These are phyloP conservation scores for Eucalyptus grandis DNA, from an alignment of 345 rosid species.

Conservation along the genomic window DNA sequence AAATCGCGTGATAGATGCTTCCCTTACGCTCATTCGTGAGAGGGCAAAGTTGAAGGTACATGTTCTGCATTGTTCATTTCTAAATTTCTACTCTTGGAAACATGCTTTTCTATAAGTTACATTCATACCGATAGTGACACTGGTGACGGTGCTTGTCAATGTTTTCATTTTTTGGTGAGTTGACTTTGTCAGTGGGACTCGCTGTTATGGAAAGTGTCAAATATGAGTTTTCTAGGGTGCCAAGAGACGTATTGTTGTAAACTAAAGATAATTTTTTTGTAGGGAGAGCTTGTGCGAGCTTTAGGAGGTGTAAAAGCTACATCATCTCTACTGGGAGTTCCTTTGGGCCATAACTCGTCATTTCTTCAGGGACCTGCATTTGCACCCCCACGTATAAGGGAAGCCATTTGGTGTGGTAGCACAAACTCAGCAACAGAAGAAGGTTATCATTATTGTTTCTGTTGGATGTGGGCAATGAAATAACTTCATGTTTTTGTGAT, in stretches of 20 bases:
- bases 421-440: constrained; percentile 88
- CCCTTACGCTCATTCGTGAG: constrained; percentile 93
- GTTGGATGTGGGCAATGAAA: background rate
- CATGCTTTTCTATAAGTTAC: background rate
- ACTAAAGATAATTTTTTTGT: background rate
- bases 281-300: constrained; percentile 92
- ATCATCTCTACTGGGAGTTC: constrained; percentile 85
- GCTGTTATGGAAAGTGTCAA: background rate
- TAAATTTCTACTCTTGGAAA: background rate
- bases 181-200: background rate
- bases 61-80: background rate
- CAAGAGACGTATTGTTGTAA: background rate
- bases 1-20: constrained; percentile 87
- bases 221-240: background rate
- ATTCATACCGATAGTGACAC: background rate
- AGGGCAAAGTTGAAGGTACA: constrained; percentile 91
- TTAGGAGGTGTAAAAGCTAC: constrained; percentile 69
- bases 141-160: background rate
- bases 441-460: constrained; percentile 28
- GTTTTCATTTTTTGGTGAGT: background rate
- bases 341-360: constrained; percentile 93
- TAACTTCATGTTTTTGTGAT: background rate
- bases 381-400: constrained; percentile 95
- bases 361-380: constrained; percentile 99
- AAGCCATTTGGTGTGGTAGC: constrained; percentile 99